phyloP scores from a whole-genome alignment of 306 rosid genomes.

The Cotoneaster glaucophyllus region DNA sequence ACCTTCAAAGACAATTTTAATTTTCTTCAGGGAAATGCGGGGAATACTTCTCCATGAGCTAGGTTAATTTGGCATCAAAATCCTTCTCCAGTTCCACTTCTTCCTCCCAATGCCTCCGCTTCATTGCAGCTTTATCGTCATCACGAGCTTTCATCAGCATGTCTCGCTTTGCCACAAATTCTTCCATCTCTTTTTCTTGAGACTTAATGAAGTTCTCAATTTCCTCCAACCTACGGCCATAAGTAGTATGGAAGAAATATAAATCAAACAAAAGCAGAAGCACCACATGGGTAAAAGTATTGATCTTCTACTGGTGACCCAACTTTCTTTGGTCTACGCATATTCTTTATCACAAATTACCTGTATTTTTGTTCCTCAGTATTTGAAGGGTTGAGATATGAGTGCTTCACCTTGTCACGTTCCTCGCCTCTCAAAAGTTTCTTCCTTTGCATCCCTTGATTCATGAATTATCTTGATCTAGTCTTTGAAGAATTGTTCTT shows the following conservation, averaged over 20 bases:
- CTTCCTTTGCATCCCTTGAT: conserved; percentile 50
- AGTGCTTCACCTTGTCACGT: conserved; percentile 61
- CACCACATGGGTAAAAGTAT: not conserved
- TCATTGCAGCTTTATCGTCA: conserved; percentile 42
- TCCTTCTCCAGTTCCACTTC: conserved; percentile 50
- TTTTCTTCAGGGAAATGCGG: conserved; percentile 15
- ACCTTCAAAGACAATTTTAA: not conserved
- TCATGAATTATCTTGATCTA: conserved; percentile 49
- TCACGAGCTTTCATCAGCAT: conserved; percentile 30
- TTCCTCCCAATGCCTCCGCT: conserved; percentile 53
- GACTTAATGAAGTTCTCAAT: conserved; percentile 43
- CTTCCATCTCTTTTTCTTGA: conserved; percentile 55
- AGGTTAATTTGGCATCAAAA: conserved; percentile 33
- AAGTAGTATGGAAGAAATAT: not conserved
- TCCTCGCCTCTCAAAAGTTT: conserved; percentile 64
- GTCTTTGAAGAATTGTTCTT: conserved; percentile 61
- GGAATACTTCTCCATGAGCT: conserved; percentile 58
- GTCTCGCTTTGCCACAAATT: conserved; percentile 48
- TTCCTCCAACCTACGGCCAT: conserved; percentile 39
- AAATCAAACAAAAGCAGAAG: not conserved
- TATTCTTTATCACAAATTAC: conserved; percentile 21
- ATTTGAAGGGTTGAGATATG: conserved; percentile 29
- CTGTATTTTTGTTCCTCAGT: conserved; percentile 38
- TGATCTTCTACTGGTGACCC: not conserved
- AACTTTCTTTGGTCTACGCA: not conserved